Percentiles rank a stretch among this genome's conserved stretches.
phyloP scores from a whole-genome alignment of 495 filamentous ascomycete genomes.

The Penicillium crystallinum region DNA sequence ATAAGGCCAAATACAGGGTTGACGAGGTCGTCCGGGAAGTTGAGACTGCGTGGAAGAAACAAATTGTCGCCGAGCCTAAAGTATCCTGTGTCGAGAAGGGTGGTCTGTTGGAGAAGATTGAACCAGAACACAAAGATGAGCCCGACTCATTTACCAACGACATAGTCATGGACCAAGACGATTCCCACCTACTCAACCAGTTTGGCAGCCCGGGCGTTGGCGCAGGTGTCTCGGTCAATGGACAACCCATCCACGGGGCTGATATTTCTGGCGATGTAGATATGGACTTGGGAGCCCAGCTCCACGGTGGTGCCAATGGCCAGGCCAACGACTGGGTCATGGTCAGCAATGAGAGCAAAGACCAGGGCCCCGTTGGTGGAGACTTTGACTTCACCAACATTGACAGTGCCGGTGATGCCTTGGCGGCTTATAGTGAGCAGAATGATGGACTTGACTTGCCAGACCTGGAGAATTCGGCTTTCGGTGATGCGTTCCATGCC shows the following conservation, averaged over 20 bases:
- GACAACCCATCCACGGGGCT: conserved; percentile 17
- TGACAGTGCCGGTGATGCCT: conserved; percentile 56
- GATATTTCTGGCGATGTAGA: conserved; percentile 31
- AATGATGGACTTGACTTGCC: conserved; percentile 46
- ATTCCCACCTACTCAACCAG: conserved; percentile 55
- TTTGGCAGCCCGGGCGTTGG: conserved; percentile 51
- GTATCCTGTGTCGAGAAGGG: conserved; percentile 66
- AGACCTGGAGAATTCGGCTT: conserved; percentile 55
- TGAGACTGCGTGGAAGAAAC: conserved; percentile 51
- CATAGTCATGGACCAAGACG: conserved; percentile 62
- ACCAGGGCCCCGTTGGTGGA: conserved; percentile 17
- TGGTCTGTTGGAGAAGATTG: conserved; percentile 59
- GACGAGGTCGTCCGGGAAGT: conserved; percentile 58
- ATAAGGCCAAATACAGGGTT: conserved; percentile 47
- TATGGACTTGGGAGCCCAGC: conserved; percentile 38
- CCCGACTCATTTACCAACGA: conserved; percentile 45
- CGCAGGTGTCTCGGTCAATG: conserved; percentile 21
- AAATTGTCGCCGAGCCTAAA: conserved; percentile 53
- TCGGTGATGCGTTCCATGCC: conserved; percentile 59
- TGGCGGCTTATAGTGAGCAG: conserved; percentile 55
- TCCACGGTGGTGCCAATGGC: conserved; percentile 25
- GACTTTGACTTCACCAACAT: conserved; percentile 55
- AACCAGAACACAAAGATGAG: conserved; percentile 36
- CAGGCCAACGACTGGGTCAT: conserved; percentile 58
- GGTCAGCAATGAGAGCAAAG: conserved; percentile 47